Base-by-base conservation (phyloP, 345 rosid genomes). In the Populus tremula region DNA sequence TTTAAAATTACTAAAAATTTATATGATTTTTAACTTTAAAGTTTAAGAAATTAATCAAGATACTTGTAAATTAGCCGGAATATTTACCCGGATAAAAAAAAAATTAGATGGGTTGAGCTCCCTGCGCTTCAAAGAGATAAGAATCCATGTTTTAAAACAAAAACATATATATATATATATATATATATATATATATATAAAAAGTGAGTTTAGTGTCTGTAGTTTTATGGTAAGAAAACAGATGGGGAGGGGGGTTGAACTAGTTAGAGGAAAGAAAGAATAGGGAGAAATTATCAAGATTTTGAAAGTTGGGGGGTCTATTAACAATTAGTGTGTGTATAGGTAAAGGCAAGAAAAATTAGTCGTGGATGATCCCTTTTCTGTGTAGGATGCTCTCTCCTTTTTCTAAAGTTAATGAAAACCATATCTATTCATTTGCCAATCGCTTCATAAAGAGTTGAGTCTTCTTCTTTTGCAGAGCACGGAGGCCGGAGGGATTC, bases 11-110 rank as follows among this genome's bases (percentile, higher is more conserved):
- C 1, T 25, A 25, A 25, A 25, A 1, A 25, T 25, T 25, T 25
- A 25, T 25, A 25, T 25, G 25, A 25, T 25, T 25, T 0, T 33
- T 33, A 33, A 33, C 0, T 3, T 33, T 4, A 33, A 0, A 4
- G 0, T 0, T 0, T 0, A 33, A 3, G 4, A 4, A 0, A 33
- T 33, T 33, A 33, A 0, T 3, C 0, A 0, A 33, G 5, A 0
- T 0, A 3, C 5, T 0, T 0, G 4, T 0, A 33, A 33, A 0
- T 4, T 33, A 0, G 0, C 0, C 0, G 0, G 4, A 3, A 33
- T 0, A 33, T 0, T 0, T 0, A 33, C 3, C 0, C 4, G 4
- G 4, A 33, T 33, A 33, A 31, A 31, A 31, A 3, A 31, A 33
- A 33, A 33, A 10, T 41, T 41, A 10, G 12, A 41, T 41, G 13